Evolutionary conservation across 345 rosid species (phyloP).

Genomic region (Eucalyptus victrix): DNA sequence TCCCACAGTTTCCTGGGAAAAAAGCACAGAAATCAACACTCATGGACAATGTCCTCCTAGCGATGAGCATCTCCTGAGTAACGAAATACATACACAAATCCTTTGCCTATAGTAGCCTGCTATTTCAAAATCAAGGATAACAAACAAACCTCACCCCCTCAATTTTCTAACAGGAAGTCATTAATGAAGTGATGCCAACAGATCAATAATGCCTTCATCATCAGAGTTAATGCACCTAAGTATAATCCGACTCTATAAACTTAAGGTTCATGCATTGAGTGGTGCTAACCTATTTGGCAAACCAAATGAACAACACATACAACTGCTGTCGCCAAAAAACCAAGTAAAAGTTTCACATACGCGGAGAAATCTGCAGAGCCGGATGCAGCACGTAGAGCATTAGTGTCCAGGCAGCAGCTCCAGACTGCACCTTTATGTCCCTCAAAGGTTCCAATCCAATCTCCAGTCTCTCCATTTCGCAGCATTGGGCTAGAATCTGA

Average conservation of each 20-base stretch:
- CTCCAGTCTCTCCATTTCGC: constrained; percentile 99
- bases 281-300: neutral
- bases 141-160: neutral
- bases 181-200: neutral
- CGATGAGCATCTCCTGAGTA: neutral
- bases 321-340: neutral
- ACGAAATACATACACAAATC: neutral
- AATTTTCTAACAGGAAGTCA: neutral
- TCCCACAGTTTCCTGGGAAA: constrained; percentile 74
- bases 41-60: neutral
- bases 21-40: neutral
- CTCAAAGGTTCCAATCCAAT: constrained; percentile 98
- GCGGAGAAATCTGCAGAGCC: constrained; percentile 98
- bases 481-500: constrained; percentile 94
- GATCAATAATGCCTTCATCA: neutral
- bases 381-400: constrained; percentile 90
- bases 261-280: neutral
- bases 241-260: neutral
- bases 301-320: neutral
- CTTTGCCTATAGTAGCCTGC: neutral
- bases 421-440: constrained; percentile 99
- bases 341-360: constrained; percentile 18
- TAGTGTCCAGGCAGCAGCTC: constrained; percentile 86
- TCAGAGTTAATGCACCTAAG: neutral
- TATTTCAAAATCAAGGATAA: neutral